Evolutionary conservation across 768 basidiomycete species (phyloP), one percentile per base, ranked within the genome.

Genomic region (Gymnopilus dilepis): DNA sequence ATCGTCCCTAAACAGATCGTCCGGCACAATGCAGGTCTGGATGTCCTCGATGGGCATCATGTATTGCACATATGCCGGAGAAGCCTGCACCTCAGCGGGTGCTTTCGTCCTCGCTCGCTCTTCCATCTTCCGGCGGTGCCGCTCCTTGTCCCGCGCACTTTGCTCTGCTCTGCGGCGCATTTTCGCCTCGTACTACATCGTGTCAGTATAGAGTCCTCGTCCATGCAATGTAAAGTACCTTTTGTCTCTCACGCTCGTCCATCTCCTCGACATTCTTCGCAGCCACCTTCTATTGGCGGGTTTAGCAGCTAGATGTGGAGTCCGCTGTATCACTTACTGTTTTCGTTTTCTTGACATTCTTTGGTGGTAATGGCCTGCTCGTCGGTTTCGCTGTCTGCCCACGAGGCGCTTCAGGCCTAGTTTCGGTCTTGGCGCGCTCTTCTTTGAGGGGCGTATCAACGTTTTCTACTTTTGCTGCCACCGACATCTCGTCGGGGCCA

Each of bases 81-180:
- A n/a, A 24, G 34, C 33, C 43, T 38, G 51, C 26, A 19, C 37
- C 50, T 26, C 48, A 12, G 31, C n/a, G n/a, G n/a, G n/a, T n/a
- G n/a, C 38, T 15, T 60, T 61, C n/a, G 55, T 48, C n/a, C 55
- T 64, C 17, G 65, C 67, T 26, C 62, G 67, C 65, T 76, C 70
- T 64, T 73, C 73, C 59, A 69, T 60, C 62, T 67, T 45, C 52
- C 61, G 65, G 31, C 69, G 69, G 47, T 69, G 67, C 8, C 74
- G 71, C 22, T 71, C 75, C 65, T 75, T 77, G 65, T 77, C 77
- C 52, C 77, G 68, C 21, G 74, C 74, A 61, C 76, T 77, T 64
- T 79, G 78, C 53, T 75, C 75, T 26, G 76, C 76, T 51, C 75
- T 67, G 38, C 69, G 66, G 12, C 66, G 69, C 60, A 73, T 64